Conservation (phyloP, 768 basidiomycete species). For the Termitomyces sp. region DNA sequence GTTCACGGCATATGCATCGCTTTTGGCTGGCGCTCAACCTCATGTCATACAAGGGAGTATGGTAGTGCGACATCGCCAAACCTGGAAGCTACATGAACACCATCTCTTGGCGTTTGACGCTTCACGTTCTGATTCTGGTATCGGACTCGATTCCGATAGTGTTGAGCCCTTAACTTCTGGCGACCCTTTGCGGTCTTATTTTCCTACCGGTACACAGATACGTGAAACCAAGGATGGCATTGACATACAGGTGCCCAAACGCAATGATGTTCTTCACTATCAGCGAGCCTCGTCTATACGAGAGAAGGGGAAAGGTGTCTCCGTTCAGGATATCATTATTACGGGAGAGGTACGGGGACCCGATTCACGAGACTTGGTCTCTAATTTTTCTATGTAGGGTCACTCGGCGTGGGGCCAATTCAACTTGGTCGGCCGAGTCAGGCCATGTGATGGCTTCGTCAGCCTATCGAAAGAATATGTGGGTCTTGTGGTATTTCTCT, state of each 20-base stretch:
- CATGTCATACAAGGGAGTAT: constrained; percentile 65
- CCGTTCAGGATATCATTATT: constrained; percentile 60
- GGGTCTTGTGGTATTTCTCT: constrained; percentile 17
- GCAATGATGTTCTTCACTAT: constrained; percentile 26
- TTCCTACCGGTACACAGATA: constrained; percentile 51
- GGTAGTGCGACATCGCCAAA: constrained; percentile 83
- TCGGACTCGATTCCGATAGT: constrained; percentile 26
- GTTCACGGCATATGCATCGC: constrained; percentile 77
- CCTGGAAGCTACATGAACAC: constrained; percentile 84
- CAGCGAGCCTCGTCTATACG: constrained; percentile 18
- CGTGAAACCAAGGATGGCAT: constrained; percentile 46
- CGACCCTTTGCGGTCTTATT: constrained; percentile 58
- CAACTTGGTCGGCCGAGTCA: constrained; percentile 72
- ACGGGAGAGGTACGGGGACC: constrained; percentile 59
- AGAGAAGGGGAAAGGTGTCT: constrained; percentile 15
- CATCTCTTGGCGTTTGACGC: constrained; percentile 40
- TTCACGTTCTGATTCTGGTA: constrained; percentile 27
- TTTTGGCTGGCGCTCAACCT: constrained; percentile 69
- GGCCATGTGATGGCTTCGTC: constrained; percentile 78
- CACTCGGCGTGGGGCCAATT: constrained; percentile 94
- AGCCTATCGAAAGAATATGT: constrained; percentile 87
- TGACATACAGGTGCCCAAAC: constrained; percentile 41
- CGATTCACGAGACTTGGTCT: neutral
- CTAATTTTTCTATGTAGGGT: constrained; percentile 43
- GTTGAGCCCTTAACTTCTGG: constrained; percentile 47